A percentile compares a stretch with the other conserved stretches of the same genome.
phyloP scores from a whole-genome alignment of 768 basidiomycete species.

The Agrocybe praecox region DNA sequence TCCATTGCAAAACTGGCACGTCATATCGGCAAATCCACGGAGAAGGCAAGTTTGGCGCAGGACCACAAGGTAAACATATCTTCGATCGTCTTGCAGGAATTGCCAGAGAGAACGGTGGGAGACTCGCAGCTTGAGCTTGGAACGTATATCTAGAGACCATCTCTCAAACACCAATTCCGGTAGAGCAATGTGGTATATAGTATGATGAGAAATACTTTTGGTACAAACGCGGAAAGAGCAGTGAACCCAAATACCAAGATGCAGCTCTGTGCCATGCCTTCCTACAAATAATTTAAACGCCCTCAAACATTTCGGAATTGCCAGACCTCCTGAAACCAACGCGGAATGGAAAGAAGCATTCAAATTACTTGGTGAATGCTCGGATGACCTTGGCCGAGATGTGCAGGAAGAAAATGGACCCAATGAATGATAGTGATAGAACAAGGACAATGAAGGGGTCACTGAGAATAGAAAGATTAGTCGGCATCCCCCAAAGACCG shows the following conservation, averaged over 20 bases:
- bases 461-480: slow-evolving; percentile 38
- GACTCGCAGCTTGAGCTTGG: background rate
- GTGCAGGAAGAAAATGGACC: slow-evolving; percentile 98
- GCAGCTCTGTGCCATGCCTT: slow-evolving; percentile 5
- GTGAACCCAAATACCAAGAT: slow-evolving; percentile 32
- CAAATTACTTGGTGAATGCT: slow-evolving; percentile 75
- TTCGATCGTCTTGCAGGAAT: background rate
- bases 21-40: background rate
- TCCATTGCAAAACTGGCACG: background rate
- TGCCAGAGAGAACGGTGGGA: background rate
- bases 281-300: slow-evolving; percentile 17
- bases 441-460: slow-evolving; percentile 98
- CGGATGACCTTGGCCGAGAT: slow-evolving; percentile 95
- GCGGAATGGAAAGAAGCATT: background rate
- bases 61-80: background rate
- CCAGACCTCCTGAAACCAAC: background rate
- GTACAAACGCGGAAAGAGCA: slow-evolving; percentile 31
- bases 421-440: slow-evolving; percentile 95
- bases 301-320: background rate
- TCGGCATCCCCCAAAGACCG: background rate
- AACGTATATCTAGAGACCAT: background rate
- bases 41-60: background rate
- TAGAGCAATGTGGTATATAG: slow-evolving; percentile 32
- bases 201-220: slow-evolving; percentile 36
- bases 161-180: background rate